A percentile compares a stretch with the other conserved stretches of the same genome.
Evolutionary conservation across 2,329 filamentous ascomycete genomes (phyloP).

Genomic region (Aspergillus fijiensis): DNA sequence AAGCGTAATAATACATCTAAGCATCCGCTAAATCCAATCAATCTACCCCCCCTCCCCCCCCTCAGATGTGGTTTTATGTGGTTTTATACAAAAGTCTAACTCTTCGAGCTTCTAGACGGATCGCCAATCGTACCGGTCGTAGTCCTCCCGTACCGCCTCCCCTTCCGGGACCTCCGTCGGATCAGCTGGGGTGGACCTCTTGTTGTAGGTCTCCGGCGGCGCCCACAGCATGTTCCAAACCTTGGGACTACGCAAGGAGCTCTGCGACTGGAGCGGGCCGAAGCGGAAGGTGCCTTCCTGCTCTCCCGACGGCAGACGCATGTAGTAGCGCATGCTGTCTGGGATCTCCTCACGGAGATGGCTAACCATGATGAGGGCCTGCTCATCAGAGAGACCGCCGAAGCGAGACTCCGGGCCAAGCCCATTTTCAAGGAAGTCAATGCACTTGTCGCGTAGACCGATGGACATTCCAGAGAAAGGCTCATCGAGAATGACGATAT

Average conservation of each 20-base stretch:
- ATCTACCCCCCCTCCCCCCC: background rate
- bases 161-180: constrained; percentile 3
- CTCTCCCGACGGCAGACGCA: constrained; percentile 66
- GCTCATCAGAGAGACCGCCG: constrained; percentile 63
- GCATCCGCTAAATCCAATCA: background rate
- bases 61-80: no score
- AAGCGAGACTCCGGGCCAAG: constrained; percentile 27
- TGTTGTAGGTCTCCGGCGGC: constrained; percentile 15
- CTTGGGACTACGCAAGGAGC: constrained; percentile 21
- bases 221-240: constrained; percentile 35
- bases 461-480: constrained; percentile 85
- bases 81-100: no score
- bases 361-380: constrained; percentile 88
- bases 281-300: constrained; percentile 31
- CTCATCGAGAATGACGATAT: constrained; percentile 83
- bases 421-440: constrained; percentile 72
- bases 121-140: constrained; percentile 21
- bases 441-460: constrained; percentile 78
- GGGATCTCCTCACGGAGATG: constrained; percentile 91
- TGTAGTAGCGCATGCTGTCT: constrained; percentile 75
- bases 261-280: constrained; percentile 25
- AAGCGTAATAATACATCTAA: background rate
- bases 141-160: constrained; percentile 4
- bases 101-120: constrained; percentile 11
- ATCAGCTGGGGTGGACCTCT: background rate